phyloP scores from a whole-genome alignment of 495 filamentous ascomycete genomes.

The Daldinia caldariorum region DNA sequence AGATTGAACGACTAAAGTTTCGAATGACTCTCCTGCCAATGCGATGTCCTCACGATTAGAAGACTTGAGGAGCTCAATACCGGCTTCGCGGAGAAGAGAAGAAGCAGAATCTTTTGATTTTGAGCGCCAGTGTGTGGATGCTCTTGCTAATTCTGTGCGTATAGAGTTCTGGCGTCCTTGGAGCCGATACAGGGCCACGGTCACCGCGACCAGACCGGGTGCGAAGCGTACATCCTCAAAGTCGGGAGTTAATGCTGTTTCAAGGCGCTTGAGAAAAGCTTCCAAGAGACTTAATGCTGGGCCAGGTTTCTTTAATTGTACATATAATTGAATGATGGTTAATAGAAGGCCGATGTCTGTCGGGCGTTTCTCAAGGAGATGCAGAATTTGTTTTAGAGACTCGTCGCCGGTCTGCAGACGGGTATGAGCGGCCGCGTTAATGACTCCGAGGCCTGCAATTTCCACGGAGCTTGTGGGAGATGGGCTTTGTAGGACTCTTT shows the following conservation, averaged over 20 bases:
- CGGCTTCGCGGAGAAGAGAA: slow-evolving; percentile 80
- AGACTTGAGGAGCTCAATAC: slow-evolving; percentile 79
- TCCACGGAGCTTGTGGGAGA: slow-evolving; percentile 64
- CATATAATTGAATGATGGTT: slow-evolving; percentile 85
- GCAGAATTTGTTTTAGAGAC: slow-evolving; percentile 76
- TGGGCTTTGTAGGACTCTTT: slow-evolving; percentile 60
- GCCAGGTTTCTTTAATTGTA: slow-evolving; percentile 75
- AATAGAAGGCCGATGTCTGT: slow-evolving; percentile 85
- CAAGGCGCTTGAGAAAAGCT: slow-evolving; percentile 75
- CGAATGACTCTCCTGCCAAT: slow-evolving; percentile 79
- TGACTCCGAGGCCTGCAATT: slow-evolving; percentile 72
- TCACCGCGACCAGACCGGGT: slow-evolving; percentile 84
- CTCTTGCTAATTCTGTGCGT: slow-evolving; percentile 77
- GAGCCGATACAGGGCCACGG: slow-evolving; percentile 80
- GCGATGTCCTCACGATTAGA: slow-evolving; percentile 69
- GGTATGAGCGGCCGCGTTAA: slow-evolving; percentile 82
- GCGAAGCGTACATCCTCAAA: slow-evolving; percentile 77
- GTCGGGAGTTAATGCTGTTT: slow-evolving; percentile 66
- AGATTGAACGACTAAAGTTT: slow-evolving; percentile 68
- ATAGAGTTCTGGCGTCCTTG: slow-evolving; percentile 81
- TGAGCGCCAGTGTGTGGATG: slow-evolving; percentile 80
- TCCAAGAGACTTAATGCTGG: slow-evolving; percentile 81
- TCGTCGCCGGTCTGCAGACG: slow-evolving; percentile 70
- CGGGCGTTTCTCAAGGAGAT: slow-evolving; percentile 78
- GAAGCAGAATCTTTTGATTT: slow-evolving; percentile 56